Conservation (phyloP, 176 grass and related monocot genomes). For the Juncus effusus region DNA sequence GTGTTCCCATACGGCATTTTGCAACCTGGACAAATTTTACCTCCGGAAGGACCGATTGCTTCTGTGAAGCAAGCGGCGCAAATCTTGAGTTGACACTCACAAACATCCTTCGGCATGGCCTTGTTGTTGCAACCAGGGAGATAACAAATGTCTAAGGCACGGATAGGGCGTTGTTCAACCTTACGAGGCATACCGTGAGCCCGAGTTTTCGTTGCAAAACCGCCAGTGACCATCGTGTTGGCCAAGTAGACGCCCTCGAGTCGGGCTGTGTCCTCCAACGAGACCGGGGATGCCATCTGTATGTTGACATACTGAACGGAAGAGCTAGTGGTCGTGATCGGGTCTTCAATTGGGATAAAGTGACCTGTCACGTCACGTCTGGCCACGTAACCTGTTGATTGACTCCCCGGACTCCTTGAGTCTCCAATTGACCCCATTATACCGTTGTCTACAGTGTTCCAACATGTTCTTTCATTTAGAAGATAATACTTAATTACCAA, state of each 20-base stretch:
- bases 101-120: conserved; percentile 21
- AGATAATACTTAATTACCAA: background rate
- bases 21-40: conserved; percentile 20
- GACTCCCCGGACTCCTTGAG: background rate
- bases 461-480: background rate
- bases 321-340: background rate
- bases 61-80: conserved; percentile 14
- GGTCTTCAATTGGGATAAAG: conserved; percentile 12
- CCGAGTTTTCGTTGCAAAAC: conserved; percentile 28
- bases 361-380: conserved; percentile 5
- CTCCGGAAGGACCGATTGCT: conserved; percentile 16
- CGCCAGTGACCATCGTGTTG: conserved; percentile 29
- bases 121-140: conserved; percentile 27
- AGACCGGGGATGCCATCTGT: background rate
- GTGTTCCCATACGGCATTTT: conserved; percentile 18
- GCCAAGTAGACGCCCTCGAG: conserved; percentile 22
- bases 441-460: background rate
- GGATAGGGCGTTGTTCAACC: conserved; percentile 16
- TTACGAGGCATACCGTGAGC: conserved; percentile 25
- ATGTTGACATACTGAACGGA: conserved; percentile 12
- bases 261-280: conserved; percentile 1
- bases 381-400: conserved; percentile 12
- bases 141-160: conserved; percentile 5
- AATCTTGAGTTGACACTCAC: conserved; percentile 17
- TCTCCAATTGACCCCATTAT: conserved; percentile 13